phyloP scores from a whole-genome alignment of 108 stramenopile species.

The Cylindrotheca closterium region DNA sequence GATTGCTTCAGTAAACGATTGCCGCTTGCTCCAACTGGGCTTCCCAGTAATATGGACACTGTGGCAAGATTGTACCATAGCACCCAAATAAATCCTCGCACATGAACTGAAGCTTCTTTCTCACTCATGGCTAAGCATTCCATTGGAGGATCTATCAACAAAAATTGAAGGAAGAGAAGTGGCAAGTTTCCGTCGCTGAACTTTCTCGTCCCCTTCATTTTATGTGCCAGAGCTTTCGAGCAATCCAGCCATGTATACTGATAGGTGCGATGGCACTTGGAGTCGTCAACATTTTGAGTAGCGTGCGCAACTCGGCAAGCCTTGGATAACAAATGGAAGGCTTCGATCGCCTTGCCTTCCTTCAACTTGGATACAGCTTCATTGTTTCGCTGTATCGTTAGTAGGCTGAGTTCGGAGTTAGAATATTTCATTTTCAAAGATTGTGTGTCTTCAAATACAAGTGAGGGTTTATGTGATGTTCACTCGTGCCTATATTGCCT shows the following conservation, averaged over 20 bases:
- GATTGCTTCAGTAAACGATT: conserved; percentile 4
- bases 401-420: too few species aligned
- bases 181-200: too few species aligned
- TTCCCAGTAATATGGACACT: conserved; percentile 9
- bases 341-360: not conserved
- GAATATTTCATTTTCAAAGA: too few species aligned
- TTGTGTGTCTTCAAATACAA: too few species aligned
- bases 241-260: conserved; percentile 19
- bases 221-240: too few species aligned
- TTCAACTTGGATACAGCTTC: conserved; percentile 12
- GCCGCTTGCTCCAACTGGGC: not conserved
- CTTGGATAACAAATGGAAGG: conserved; percentile 6
- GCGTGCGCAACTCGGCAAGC: conserved; percentile 10
- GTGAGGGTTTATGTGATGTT: too few species aligned
- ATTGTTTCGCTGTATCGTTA: too few species aligned
- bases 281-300: conserved; percentile 2
- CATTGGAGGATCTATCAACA: conserved; percentile 6
- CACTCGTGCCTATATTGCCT: too few species aligned
- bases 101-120: too few species aligned
- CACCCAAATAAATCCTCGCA: conserved; percentile 17
- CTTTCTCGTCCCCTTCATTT: too few species aligned
- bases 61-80: conserved; percentile 23
- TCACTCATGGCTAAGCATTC: too few species aligned
- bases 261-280: conserved; percentile 4
- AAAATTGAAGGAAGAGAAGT: conserved; percentile 15